Conservation (phyloP, 768 basidiomycete genomes). For the Trametes cinnabarina region DNA sequence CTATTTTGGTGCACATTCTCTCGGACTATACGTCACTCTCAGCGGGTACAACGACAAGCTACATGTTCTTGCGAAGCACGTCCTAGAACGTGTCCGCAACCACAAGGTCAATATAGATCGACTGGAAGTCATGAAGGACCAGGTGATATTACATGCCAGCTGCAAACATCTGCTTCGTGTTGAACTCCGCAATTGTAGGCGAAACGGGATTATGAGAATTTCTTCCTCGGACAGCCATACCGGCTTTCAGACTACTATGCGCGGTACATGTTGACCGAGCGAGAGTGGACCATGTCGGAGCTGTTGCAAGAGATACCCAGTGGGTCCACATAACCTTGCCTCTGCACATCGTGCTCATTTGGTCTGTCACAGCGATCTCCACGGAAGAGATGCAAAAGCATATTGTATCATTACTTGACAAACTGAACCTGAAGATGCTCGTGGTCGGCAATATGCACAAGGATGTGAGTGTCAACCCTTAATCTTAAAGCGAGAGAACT, state of each 20-base stretch:
- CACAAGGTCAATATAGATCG: conserved; percentile 68
- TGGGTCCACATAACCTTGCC: conserved; percentile 37
- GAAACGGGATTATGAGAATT: conserved; percentile 80
- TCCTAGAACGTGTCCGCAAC: conserved; percentile 65
- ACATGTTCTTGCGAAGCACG: conserved; percentile 64
- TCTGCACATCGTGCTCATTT: background rate
- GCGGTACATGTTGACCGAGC: conserved; percentile 66
- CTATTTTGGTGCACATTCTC: conserved; percentile 56
- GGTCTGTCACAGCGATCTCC: conserved; percentile 54
- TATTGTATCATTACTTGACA: conserved; percentile 53
- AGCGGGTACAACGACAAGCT: conserved; percentile 94
- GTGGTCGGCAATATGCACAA: conserved; percentile 83
- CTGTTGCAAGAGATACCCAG: conserved; percentile 71
- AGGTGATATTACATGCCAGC: conserved; percentile 46
- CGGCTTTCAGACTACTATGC: conserved; percentile 73
- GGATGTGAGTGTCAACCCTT: conserved; percentile 51
- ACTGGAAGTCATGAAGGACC: conserved; percentile 79
- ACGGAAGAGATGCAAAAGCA: conserved; percentile 68
- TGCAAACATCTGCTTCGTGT: background rate
- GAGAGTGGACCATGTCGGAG: conserved; percentile 76
- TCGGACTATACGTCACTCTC: conserved; percentile 65
- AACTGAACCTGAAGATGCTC: conserved; percentile 68
- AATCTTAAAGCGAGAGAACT: background rate
- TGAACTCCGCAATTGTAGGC: conserved; percentile 41
- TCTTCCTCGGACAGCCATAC: conserved; percentile 82